A percentile compares a stretch with the other conserved stretches of the same genome.
phyloP scores from a whole-genome alignment of 352 stramenopile genomes.

The Thraustochytrium striatum region DNA sequence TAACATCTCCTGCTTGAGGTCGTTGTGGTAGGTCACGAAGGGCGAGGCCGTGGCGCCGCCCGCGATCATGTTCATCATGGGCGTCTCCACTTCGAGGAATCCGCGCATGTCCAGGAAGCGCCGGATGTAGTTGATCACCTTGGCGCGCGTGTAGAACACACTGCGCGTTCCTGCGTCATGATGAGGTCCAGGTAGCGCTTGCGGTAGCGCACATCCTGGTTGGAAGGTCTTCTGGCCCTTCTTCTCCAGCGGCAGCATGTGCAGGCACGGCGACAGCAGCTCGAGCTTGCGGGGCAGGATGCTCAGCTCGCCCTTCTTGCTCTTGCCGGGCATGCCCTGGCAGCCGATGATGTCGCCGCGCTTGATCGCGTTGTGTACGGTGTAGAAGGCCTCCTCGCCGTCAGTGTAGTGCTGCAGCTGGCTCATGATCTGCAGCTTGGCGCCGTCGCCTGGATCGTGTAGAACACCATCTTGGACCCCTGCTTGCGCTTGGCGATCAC shows the following conservation, averaged over 20 bases:
- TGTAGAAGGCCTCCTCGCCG: conserved; percentile 62
- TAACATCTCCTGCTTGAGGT: conserved; percentile 89
- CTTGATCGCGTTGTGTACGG: conserved; percentile 81
- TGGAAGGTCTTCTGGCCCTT: conserved; percentile 60
- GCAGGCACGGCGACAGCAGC: conserved; percentile 90
- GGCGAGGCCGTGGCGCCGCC: conserved; percentile 92
- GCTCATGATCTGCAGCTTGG: conserved; percentile 94
- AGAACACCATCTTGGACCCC: conserved; percentile 95
- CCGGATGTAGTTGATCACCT: conserved; percentile 77
- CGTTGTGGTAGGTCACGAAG: conserved; percentile 96
- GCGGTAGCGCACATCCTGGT: conserved; percentile 94
- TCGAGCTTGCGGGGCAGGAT: conserved; percentile 86
- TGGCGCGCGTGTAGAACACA: conserved; percentile 86
- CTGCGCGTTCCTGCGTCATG: conserved; percentile 65
- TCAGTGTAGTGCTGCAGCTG: conserved; percentile 46
- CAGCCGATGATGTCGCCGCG: conserved; percentile 95
- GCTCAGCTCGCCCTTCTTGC: conserved; percentile 94
- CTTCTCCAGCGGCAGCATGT: conserved; percentile 88
- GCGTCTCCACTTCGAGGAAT: conserved; percentile 92
- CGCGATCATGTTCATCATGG: conserved; percentile 96
- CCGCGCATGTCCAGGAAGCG: conserved; percentile 75
- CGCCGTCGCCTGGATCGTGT: conserved; percentile 89
- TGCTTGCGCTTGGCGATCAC: conserved; percentile 90
- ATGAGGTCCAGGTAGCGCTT: too few relatives aligned
- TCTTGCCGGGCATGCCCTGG: conserved; percentile 87